Evolutionary conservation across 1,284 basidiomycete species (phyloP), one percentile per base, ranked within the genome.

Genomic region (Anthracocystis walkeri): DNA sequence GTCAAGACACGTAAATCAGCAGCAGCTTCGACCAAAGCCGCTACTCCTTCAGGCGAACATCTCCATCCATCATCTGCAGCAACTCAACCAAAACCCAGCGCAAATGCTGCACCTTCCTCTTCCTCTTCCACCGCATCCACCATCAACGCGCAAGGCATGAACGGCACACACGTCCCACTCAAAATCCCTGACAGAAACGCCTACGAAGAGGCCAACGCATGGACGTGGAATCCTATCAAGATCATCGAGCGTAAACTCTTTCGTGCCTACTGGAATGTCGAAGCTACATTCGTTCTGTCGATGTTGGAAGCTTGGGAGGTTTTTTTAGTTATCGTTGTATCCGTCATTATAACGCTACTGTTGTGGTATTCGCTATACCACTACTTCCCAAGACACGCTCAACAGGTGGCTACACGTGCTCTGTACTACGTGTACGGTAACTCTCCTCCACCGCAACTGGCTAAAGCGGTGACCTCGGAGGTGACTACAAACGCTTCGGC

Each of bases 261-360:
- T 38, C 61, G 65, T 16, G 35, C 62, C 44, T 69, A 77, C 46
- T 70, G 67, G 64, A 65, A 74, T 51, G 45, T 77, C 27, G 64
- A 63, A 35, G 63, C 58, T 18, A 71, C 71, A 18, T 77, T 67
- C 41, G 71, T 68, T 14, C 62, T 77, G 6, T 65, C 65, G 42
- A 74, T 74, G 71, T 56, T 77, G 29, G 75, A 77, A 64, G 65
- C 67, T 1, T 77, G 75, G 75, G 75, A 77, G 35, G 64, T 74
- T 1, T 61, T 70, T 21, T 56, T 77, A 25, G 71, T 74, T 48
- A 76, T 75, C 10, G 58, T 68, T 12, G 65, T 71, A 7, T 69
- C 65, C 42, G 18, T 63, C 40, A 35, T 48, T 14, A 52, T 72
- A 10, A 63, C 69, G 5, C n/a, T 61, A 2, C 49, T 77, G 18